phyloP scores from a whole-genome alignment of 2,329 filamentous ascomycete species.

The Passalora sequoiae region DNA sequence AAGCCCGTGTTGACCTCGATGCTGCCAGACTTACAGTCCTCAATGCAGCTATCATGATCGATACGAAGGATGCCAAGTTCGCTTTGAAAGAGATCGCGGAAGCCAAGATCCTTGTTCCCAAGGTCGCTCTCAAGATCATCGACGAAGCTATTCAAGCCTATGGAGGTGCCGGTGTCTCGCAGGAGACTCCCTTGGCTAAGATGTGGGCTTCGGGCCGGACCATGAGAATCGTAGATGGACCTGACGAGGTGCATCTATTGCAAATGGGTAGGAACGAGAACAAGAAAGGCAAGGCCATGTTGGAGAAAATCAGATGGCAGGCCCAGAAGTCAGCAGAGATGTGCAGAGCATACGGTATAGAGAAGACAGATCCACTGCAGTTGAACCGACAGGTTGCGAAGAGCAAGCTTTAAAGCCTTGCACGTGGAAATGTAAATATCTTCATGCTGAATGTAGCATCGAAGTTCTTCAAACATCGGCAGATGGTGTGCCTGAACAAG shows the following conservation, averaged over 20 bases:
- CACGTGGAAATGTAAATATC: too few relatives aligned
- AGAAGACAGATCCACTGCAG: conserved; percentile 39
- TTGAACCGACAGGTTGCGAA: conserved; percentile 34
- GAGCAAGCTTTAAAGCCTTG: conserved; percentile 43
- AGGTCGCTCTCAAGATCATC: conserved; percentile 76
- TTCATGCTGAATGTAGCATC: too few relatives aligned
- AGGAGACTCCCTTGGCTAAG: conserved; percentile 84
- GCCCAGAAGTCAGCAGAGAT: conserved; percentile 60
- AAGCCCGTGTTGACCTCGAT: conserved; percentile 89
- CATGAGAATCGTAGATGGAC: conserved; percentile 59
- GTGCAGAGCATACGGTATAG: conserved; percentile 54
- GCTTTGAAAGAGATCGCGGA: conserved; percentile 90
- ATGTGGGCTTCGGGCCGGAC: conserved; percentile 33
- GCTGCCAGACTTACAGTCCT: conserved; percentile 82
- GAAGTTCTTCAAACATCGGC: too few relatives aligned
- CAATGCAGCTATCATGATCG: conserved; percentile 93
- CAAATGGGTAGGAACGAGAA: conserved; percentile 80
- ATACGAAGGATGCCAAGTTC: conserved; percentile 79
- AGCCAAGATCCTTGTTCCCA: conserved; percentile 87
- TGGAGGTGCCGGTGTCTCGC: conserved; percentile 81
- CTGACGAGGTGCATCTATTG: conserved; percentile 87
- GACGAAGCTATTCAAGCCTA: conserved; percentile 84
- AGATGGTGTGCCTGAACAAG: too few relatives aligned
- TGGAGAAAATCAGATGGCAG: conserved; percentile 60
- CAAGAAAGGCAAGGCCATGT: conserved; percentile 53